These are phyloP conservation scores for Melianthus villosus DNA, from an alignment of 441 rosid species.

Conservation along the genomic window DNA sequence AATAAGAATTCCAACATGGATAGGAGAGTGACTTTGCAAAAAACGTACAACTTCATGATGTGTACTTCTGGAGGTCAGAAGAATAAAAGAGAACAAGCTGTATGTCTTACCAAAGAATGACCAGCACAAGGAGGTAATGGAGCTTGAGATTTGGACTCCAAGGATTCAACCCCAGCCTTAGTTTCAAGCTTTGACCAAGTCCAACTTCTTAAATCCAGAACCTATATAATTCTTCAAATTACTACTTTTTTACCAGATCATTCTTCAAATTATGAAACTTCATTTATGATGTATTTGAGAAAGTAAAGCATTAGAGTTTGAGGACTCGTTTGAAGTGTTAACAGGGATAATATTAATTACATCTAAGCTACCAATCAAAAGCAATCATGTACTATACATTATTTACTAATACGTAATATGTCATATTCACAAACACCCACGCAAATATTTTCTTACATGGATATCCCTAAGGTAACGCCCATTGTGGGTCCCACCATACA, in stretches of 20 bases:
- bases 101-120: constrained; percentile 78
- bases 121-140: constrained; percentile 67
- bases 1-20: background rate
- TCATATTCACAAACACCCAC: no score
- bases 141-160: constrained; percentile 33
- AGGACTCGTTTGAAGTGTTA: background rate
- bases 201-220: constrained; percentile 88
- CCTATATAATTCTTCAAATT: constrained; percentile 32
- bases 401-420: no score
- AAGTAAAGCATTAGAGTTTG: background rate
- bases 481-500: constrained; percentile 93
- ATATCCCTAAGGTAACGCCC: constrained; percentile 94
- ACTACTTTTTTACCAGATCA: background rate
- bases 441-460: constrained; percentile 43
- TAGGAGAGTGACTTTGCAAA: no score
- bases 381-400: background rate
- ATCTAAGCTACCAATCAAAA: constrained; percentile 1
- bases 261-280: no score
- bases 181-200: constrained; percentile 82
- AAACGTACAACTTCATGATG: background rate
- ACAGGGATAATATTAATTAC: constrained; percentile 4
- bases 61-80: constrained; percentile 4
- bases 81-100: constrained; percentile 8
- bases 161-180: constrained; percentile 34
- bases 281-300: no score